phyloP scores from a whole-genome alignment of 129 eudicot species.

The sunflower (Helianthus annuus) region DNA sequence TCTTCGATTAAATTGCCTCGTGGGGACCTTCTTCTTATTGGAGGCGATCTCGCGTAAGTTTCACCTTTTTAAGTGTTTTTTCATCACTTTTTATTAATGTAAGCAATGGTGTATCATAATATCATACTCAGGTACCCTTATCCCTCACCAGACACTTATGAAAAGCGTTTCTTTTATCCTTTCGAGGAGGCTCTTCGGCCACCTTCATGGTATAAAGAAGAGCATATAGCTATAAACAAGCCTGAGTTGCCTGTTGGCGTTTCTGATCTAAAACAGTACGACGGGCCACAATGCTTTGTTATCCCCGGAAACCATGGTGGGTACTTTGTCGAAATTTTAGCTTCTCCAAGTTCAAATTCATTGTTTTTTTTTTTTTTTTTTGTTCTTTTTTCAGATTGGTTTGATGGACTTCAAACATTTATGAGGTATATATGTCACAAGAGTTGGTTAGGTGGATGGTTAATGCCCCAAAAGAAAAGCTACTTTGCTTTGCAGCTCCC shows the following conservation, averaged over 20 bases:
- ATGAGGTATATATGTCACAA: constrained; percentile 96
- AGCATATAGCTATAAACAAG: constrained; percentile 82
- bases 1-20: constrained; percentile 54
- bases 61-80: neutral
- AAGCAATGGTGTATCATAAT: neutral
- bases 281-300: constrained; percentile 91
- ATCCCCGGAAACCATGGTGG: constrained; percentile 98
- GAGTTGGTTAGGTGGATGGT: constrained; percentile 99
- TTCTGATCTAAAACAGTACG: constrained; percentile 57
- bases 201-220: constrained; percentile 83
- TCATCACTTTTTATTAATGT: neutral
- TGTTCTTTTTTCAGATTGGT: constrained; percentile 64
- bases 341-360: neutral
- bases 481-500: constrained; percentile 94
- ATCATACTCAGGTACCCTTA: constrained; percentile 70
- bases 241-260: constrained; percentile 87
- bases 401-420: constrained; percentile 95
- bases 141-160: constrained; percentile 86
- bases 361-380: neutral
- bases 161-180: constrained; percentile 82
- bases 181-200: constrained; percentile 92
- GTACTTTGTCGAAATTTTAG: neutral
- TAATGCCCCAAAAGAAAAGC: constrained; percentile 98
- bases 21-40: constrained; percentile 72
- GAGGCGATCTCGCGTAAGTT: constrained; percentile 99